Conservation (phyloP, 306 rosid genomes). For the Begonia peltatifolia region DNA sequence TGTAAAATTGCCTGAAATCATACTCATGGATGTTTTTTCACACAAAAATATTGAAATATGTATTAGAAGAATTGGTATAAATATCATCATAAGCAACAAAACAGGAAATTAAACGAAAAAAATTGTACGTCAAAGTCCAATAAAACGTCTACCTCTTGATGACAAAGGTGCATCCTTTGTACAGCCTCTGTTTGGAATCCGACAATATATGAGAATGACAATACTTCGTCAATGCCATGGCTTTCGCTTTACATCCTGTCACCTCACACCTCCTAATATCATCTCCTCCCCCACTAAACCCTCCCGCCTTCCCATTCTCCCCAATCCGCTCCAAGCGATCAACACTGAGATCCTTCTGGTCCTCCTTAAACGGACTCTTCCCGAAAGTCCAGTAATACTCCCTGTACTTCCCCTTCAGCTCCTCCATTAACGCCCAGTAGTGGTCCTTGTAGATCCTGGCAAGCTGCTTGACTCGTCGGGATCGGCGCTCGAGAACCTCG, state of each 20-base stretch:
- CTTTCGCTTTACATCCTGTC: slow-evolving; percentile 30
- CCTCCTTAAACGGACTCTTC: slow-evolving; percentile 53
- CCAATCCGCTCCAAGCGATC: slow-evolving; percentile 11
- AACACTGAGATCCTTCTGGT: slow-evolving; percentile 3
- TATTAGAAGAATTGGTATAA: too few species aligned
- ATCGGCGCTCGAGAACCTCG: slow-evolving; percentile 19
- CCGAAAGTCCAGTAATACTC: slow-evolving; percentile 65
- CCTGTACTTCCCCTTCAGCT: slow-evolving; percentile 27
- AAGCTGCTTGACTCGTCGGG: slow-evolving; percentile 20
- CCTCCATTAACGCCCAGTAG: slow-evolving; percentile 66
- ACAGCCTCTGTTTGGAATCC: slow-evolving; percentile 56
- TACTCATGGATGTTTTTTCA: too few species aligned
- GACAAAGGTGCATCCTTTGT: too few species aligned
- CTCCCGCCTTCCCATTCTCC: slow-evolving; percentile 17
- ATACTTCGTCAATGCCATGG: slow-evolving; percentile 58
- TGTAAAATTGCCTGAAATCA: too few species aligned
- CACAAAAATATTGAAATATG: too few species aligned
- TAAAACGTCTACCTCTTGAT: too few species aligned
- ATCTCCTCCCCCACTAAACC: slow-evolving; percentile 14
- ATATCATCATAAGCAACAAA: too few species aligned
- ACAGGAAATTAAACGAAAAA: too few species aligned
- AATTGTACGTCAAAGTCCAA: too few species aligned
- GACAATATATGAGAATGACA: slow-evolving; percentile 55
- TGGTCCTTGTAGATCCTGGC: slow-evolving; percentile 13
- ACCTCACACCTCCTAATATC: slow-evolving; percentile 32